These are phyloP conservation scores for Acer campestre DNA, from an alignment of 345 rosid species.

Conservation along the genomic window DNA sequence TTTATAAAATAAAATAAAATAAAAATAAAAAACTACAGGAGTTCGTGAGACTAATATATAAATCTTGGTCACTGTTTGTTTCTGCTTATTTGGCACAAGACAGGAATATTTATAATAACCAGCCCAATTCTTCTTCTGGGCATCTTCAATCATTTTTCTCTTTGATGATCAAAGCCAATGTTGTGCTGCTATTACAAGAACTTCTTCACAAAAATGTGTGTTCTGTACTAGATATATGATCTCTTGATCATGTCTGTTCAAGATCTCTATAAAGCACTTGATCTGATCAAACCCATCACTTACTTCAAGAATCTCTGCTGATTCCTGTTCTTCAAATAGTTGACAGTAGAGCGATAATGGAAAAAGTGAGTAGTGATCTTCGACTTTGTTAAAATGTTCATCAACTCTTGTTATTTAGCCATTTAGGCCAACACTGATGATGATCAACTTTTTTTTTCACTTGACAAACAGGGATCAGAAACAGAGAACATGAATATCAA, in stretches of 20 bases:
- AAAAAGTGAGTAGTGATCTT: not conserved
- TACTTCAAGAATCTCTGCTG: not conserved
- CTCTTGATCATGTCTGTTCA: not conserved
- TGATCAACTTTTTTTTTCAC: not conserved
- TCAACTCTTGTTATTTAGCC: not conserved
- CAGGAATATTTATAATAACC: not conserved
- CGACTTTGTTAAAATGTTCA: not conserved
- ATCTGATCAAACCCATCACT: not conserved
- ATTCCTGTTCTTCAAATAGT: not conserved
- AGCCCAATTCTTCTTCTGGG: not conserved
- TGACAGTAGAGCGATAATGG: not conserved
- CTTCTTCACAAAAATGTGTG: not conserved
- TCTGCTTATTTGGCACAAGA: not conserved
- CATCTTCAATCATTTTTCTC: not conserved
- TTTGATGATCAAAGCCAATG: not conserved
- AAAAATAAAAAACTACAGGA: not conserved
- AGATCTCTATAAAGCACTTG: not conserved
- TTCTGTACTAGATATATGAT: not conserved
- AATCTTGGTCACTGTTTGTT: not conserved
- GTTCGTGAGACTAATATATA: not conserved
- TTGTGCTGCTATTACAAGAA: not conserved
- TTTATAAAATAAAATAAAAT: too few relatives aligned
- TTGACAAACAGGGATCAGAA: conserved; percentile 4
- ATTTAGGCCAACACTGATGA: not conserved
- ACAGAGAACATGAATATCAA: not conserved